Evolutionary conservation across 2,329 filamentous ascomycete genomes (phyloP), one percentile per base, ranked within the genome.

Genomic region (Teratosphaeria zuluensis): DNA sequence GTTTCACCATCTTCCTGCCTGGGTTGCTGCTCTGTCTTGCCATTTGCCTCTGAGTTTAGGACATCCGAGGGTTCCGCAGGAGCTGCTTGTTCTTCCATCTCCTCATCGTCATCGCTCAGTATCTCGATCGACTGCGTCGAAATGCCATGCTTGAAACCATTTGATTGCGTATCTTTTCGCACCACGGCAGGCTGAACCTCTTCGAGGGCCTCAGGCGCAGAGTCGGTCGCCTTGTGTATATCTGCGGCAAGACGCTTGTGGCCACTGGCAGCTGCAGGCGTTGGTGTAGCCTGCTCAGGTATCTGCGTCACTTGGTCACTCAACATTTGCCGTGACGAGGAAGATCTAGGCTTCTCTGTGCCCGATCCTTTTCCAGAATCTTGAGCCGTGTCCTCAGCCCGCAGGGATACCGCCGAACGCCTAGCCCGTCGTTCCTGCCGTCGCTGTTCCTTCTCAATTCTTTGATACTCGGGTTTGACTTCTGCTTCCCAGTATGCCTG

Each of bases 391-490:
- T 16, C 19, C 48, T 32, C 42, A n/a, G 3, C 21, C 11, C 53
- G 24, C 24, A 12, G 16, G 4, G 28, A 56, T 51, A n/a, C 28
- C 42, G 28, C 46, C 46, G 28, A 52, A 28, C 24, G 51, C 55
- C 35, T 51, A 42, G 55, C 28, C 8, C n/a, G 16, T 32, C 53
- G 11, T 31, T 54, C 33, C 9, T 19, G 7, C 21, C 55, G 56
- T 30, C 24, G 42, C 32, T 57, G 53, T 24, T 56, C 28, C 16
- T 42, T 32, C 56, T 61, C 51, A 14, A n/a, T 14, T 55, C 32
- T 55, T n/a, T 14, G 19, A 24, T 64, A 66, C 4, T 61, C 56
- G 1, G 71, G 70, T 24, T 61, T 56, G 9, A 70, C 69, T 16
- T 57, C 52, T 9, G 61, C 46, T 42, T 67, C 58, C 32, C 66